phyloP scores from a whole-genome alignment of 2,329 filamentous ascomycete genomes.

The Epichloe bromicola region DNA sequence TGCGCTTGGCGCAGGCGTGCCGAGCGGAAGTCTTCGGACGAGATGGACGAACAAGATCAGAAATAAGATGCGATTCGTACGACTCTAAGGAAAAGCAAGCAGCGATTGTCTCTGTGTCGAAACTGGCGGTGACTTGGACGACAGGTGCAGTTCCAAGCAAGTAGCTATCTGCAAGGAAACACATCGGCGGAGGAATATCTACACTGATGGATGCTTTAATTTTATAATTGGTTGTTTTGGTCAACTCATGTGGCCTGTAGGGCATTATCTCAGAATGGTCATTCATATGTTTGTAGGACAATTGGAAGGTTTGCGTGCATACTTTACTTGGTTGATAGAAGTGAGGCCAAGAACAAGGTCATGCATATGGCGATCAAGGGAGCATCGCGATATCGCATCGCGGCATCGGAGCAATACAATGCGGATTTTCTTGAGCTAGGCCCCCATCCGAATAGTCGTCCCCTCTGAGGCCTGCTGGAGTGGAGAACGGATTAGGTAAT shows the following conservation, averaged over 20 bases:
- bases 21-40: slow-evolving; percentile 5
- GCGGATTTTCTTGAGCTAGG: no score
- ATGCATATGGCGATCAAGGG: background rate
- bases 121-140: background rate
- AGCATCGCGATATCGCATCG: background rate
- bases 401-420: background rate
- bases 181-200: background rate
- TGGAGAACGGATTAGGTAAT: no score
- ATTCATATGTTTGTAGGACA: background rate
- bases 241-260: background rate
- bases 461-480: no score
- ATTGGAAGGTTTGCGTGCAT: background rate
- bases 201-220: background rate
- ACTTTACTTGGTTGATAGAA: background rate
- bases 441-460: no score
- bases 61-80: background rate
- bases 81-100: background rate
- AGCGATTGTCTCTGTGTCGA: background rate
- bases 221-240: background rate
- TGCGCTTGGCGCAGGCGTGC: slow-evolving; percentile 12
- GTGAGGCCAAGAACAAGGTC: background rate
- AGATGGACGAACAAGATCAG: slow-evolving; percentile 1
- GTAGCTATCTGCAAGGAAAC: background rate
- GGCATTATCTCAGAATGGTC: background rate
- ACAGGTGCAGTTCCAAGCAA: background rate